Percentiles rank a stretch among this genome's conserved stretches.
Evolutionary conservation across 306 rosid genomes (phyloP).

Genomic region (Fragaria nilgerrensis): DNA sequence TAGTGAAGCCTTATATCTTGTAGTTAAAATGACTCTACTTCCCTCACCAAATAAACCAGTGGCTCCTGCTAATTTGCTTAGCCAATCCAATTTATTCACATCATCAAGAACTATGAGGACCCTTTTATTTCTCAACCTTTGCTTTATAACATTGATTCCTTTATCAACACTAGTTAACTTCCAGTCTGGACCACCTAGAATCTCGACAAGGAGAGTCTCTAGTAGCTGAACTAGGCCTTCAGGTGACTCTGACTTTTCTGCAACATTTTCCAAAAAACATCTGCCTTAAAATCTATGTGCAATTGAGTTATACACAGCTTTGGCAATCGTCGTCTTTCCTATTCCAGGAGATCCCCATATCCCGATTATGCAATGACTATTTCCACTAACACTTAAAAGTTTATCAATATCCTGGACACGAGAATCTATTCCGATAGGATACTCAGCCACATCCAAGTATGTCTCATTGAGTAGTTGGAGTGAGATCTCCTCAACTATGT

Average conservation of each 20-base stretch:
- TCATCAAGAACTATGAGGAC: not conserved
- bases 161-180: not conserved
- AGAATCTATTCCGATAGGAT: not conserved
- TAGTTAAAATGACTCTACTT: not conserved
- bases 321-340: conserved; percentile 2
- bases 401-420: not conserved
- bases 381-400: not conserved
- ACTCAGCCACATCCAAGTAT: not conserved
- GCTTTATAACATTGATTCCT: not conserved
- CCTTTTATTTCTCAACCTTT: not conserved
- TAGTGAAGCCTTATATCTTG: not conserved
- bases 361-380: not conserved
- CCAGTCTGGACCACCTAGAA: not conserved
- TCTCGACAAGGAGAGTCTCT: not conserved
- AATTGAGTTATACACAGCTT: not conserved
- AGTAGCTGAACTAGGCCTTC: not conserved
- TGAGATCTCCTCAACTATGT: not conserved
- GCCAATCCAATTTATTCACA: not conserved
- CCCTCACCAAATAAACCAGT: not conserved
- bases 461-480: not conserved
- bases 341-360: not conserved
- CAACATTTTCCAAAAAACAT: not conserved
- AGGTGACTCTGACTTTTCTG: not conserved
- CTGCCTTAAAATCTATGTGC: not conserved
- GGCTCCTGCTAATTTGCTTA: not conserved